Evolutionary conservation across 2,329 filamentous ascomycete species (phyloP).

Genomic region (Trichophyton simii): DNA sequence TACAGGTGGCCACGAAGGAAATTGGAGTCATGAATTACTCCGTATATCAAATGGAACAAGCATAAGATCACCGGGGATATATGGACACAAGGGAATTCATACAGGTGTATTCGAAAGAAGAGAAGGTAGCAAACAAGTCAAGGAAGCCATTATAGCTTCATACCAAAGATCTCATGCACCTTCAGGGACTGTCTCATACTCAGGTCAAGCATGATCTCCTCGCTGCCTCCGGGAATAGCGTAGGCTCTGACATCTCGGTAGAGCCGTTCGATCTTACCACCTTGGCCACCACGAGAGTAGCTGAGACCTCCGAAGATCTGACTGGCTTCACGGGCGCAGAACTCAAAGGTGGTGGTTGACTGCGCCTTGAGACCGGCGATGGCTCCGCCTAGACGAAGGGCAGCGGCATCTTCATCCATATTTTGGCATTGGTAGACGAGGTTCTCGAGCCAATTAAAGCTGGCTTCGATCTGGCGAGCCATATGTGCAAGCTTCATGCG

Average conservation of each 20-base stretch:
- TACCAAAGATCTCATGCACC: conserved; percentile 81
- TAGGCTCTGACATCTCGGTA: conserved; percentile 94
- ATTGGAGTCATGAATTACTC: not conserved
- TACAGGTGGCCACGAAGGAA: not conserved
- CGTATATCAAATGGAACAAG: not conserved
- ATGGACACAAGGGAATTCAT: not conserved
- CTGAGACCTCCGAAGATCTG: conserved; percentile 95
- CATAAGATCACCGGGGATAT: not conserved
- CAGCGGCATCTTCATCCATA: conserved; percentile 91
- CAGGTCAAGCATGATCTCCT: conserved; percentile 98
- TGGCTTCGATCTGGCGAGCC: conserved; percentile 93
- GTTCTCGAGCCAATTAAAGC: conserved; percentile 94
- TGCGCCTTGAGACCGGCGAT: conserved; percentile 93
- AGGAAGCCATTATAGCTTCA: conserved; percentile 61
- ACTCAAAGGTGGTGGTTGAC: conserved; percentile 87
- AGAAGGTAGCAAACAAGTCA: not conserved
- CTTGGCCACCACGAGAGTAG: conserved; percentile 87
- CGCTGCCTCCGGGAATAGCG: conserved; percentile 85
- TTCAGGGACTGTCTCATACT: conserved; percentile 82
- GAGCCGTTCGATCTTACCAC: conserved; percentile 84
- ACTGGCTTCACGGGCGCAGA: conserved; percentile 87
- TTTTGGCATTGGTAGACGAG: conserved; percentile 83
- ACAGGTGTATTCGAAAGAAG: not conserved
- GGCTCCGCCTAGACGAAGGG: conserved; percentile 86
- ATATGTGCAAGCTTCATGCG: conserved; percentile 96